These are phyloP conservation scores for Herpetomonas tarakana DNA, from an alignment of 208 protist genomes.

Conservation along the genomic window DNA sequence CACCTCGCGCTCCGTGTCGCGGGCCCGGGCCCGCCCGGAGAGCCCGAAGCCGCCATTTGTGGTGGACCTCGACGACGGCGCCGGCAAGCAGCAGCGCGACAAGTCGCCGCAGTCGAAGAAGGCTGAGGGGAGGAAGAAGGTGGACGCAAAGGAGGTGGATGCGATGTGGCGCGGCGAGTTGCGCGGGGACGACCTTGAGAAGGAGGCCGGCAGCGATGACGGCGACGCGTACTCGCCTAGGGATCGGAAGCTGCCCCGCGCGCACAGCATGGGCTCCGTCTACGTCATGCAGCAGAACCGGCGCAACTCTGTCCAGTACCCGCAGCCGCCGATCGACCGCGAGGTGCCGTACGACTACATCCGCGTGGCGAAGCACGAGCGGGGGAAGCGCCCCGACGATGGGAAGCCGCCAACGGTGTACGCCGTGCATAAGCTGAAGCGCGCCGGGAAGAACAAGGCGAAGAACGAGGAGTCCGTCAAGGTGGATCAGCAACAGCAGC, in stretches of 20 bases:
- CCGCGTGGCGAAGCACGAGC: background rate
- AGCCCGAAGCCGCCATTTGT: background rate
- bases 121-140: background rate
- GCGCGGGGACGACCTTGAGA: background rate
- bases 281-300: background rate
- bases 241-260: background rate
- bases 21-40: background rate
- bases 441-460: background rate
- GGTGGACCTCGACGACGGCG: background rate
- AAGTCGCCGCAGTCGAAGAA: no score
- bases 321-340: background rate
- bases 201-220: background rate
- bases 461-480: no score
- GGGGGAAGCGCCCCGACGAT: background rate
- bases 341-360: background rate
- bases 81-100: background rate
- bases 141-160: background rate
- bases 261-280: background rate
- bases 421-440: background rate
- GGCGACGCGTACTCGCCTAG: no score
- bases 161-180: background rate
- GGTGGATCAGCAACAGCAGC: background rate
- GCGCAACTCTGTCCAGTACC: background rate
- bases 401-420: background rate
- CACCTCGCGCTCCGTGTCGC: background rate